phyloP scores from a whole-genome alignment of 1,139 yeast genomes.

The Suhomyces wounanorum region DNA sequence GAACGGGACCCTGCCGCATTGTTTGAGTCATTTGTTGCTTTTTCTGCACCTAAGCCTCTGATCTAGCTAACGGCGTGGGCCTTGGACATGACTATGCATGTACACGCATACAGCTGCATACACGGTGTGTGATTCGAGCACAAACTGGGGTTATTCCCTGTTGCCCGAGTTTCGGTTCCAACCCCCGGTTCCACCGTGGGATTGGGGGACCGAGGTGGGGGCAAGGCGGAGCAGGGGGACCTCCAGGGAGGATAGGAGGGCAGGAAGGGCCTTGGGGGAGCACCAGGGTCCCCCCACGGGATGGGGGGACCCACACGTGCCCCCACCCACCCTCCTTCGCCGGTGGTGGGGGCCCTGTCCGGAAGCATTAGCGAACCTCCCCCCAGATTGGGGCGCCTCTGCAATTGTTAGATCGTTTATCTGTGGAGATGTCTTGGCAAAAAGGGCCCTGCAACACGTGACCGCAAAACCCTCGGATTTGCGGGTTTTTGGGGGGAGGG shows the following conservation, averaged over 20 bases:
- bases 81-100: neutral
- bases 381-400: slow-evolving; percentile 8
- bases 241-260: too few relatives aligned
- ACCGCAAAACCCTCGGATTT: too few relatives aligned
- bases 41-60: neutral
- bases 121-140: neutral
- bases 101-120: slow-evolving; percentile 1
- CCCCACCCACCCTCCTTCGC: neutral
- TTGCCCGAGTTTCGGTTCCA: slow-evolving; percentile 3
- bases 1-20: neutral
- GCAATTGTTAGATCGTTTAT: slow-evolving; percentile 13
- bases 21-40: neutral
- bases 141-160: neutral
- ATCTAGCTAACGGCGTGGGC: slow-evolving; percentile 4
- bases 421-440: slow-evolving; percentile 13
- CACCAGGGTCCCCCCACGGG: neutral
- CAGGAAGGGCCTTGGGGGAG: too few relatives aligned
- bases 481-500: too few relatives aligned
- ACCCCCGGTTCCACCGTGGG: neutral
- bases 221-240: neutral
- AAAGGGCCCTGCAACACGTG: slow-evolving; percentile 6
- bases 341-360: slow-evolving; percentile 10
- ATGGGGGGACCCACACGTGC: neutral
- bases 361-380: slow-evolving; percentile 9
- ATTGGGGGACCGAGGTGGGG: neutral